A percentile compares a stretch with the other conserved stretches of the same genome.
Evolutionary conservation across 2,329 filamentous ascomycete species (phyloP).

Genomic region (Talaromyces sp.): DNA sequence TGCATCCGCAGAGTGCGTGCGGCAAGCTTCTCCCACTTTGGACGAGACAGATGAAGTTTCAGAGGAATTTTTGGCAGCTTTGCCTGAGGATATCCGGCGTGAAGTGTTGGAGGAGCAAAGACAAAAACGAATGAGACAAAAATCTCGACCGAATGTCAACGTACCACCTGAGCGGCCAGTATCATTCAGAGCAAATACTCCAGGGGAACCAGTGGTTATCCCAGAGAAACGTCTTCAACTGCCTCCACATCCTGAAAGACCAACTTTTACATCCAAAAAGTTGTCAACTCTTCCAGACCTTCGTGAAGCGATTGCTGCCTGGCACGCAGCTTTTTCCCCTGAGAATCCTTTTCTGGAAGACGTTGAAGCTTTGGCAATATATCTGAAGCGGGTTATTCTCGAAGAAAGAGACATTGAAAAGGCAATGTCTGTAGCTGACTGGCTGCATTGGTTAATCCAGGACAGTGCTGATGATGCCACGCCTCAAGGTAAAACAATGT

Average conservation of each 20-base stretch:
- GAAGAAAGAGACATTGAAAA: constrained; percentile 78
- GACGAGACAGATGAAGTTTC: constrained; percentile 46
- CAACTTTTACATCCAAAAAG: constrained; percentile 59
- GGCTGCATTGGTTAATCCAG: constrained; percentile 47
- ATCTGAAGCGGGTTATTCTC: constrained; percentile 64
- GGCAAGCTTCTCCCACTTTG: constrained; percentile 22
- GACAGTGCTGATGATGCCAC: constrained; percentile 32
- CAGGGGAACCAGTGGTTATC: constrained; percentile 10
- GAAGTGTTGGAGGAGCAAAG: constrained; percentile 75
- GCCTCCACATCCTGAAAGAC: constrained; percentile 47
- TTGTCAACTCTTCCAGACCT: constrained; percentile 58
- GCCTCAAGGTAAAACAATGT: not conserved
- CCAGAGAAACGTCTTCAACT: constrained; percentile 29
- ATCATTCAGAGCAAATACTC: constrained; percentile 16
- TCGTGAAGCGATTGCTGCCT: constrained; percentile 67
- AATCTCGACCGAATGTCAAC: constrained; percentile 38
- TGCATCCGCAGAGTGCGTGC: constrained; percentile 13
- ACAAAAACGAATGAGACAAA: constrained; percentile 55
- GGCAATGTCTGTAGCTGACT: constrained; percentile 63
- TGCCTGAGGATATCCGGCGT: constrained; percentile 72
- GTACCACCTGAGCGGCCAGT: constrained; percentile 10
- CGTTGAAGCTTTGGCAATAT: constrained; percentile 66
- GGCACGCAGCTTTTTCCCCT: constrained; percentile 65
- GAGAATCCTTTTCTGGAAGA: constrained; percentile 78
- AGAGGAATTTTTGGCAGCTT: constrained; percentile 69